Evolutionary conservation across 2,329 filamentous ascomycete species (phyloP), one percentile per base, ranked within the genome.

Genomic region (Paecilomyces formosus): DNA sequence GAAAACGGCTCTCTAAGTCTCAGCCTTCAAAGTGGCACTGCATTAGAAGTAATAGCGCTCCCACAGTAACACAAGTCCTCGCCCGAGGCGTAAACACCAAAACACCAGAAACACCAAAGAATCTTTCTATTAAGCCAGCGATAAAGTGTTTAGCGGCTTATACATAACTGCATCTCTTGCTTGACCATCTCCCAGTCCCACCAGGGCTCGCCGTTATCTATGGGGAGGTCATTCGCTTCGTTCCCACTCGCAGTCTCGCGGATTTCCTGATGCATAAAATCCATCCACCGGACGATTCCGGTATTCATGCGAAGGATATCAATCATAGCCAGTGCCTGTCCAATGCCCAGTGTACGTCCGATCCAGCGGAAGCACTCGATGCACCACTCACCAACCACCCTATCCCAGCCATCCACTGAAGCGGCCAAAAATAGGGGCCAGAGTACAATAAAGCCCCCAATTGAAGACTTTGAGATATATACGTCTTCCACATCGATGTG

Each of bases 351-450:
- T 2, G 64, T 62, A 45, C 70, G 61, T 22, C 73, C 72, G 60
- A 76, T 71, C 53, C 68, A 63, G 31, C 64, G 63, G 21, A 75
- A 58, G 52, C 69, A 71, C 5, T 68, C 63, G 0, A 70, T 59
- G 11, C 68, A 65, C 74, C 74, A 76, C 18, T 61, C 61, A 2
- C 69, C 70, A 6, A 72, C 58, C 2, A 65, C 60, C 31, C 69
- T 66, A 11, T 55, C 57, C 3, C 62, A 61, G 3, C 62, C 63
- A 55, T 76, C 69, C 5, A 71, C 69, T 21, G 68, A 65, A 0
- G 67, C 73, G 1, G 71, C 73, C 6, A 76, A 56, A 26, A 70
- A 74, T 7, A 77, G 57, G 11, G 74, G 73, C 70, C 72, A 77
- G 5, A 76, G 66, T 8, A 74, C 62, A 22, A 71, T 61, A 18